phyloP scores from a whole-genome alignment of 805 yeast genomes.

The Lipomyces orientalis region DNA sequence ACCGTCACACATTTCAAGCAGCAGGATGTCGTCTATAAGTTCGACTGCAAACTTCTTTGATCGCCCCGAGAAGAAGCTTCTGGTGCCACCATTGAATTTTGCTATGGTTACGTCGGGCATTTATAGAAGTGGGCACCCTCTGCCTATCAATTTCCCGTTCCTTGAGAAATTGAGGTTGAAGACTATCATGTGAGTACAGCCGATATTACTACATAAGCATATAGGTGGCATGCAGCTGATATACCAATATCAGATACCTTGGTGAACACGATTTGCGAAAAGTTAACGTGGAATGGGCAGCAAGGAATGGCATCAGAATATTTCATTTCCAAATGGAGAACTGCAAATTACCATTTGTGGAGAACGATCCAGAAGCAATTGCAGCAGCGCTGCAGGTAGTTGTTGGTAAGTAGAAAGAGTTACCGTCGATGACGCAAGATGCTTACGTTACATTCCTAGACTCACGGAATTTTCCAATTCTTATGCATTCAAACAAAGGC shows the following conservation, averaged over 20 bases:
- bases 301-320: constrained; percentile 57
- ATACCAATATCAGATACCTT: constrained; percentile 38
- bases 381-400: constrained; percentile 47
- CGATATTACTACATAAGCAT: constrained; percentile 48
- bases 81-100: constrained; percentile 90
- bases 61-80: constrained; percentile 33
- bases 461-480: constrained; percentile 76
- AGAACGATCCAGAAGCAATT: constrained; percentile 64
- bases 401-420: constrained; percentile 24
- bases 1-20: constrained; percentile 26
- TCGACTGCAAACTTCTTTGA: constrained; percentile 35
- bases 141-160: constrained; percentile 82
- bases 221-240: not conserved
- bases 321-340: constrained; percentile 69
- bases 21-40: constrained; percentile 34
- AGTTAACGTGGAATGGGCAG: constrained; percentile 75
- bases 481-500: constrained; percentile 95
- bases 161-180: constrained; percentile 68
- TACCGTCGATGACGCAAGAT: not conserved
- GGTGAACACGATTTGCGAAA: constrained; percentile 67
- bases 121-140: constrained; percentile 93
- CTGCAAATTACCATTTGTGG: constrained; percentile 74
- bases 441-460: constrained; percentile 36
- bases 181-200: constrained; percentile 72
- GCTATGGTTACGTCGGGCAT: constrained; percentile 85